Conservation (phyloP, 75 land plant species). For the Cupressus sempervirens region DNA sequence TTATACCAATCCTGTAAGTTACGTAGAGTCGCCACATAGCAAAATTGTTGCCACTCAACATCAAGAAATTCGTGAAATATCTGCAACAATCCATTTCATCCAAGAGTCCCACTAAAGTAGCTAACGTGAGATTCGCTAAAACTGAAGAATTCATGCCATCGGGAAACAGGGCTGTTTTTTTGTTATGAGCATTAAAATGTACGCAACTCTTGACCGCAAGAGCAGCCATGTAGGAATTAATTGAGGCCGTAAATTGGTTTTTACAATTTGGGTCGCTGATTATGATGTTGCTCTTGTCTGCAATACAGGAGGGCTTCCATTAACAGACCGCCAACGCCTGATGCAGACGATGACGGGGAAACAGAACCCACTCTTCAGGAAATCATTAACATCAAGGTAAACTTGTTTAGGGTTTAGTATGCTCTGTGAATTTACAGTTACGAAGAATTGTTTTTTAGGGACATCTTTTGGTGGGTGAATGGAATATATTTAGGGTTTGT, state of each 20-base stretch:
- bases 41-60: too few species aligned
- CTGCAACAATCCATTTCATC: too few species aligned
- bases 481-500: background rate
- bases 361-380: conserved; percentile 70
- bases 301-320: conserved; percentile 65
- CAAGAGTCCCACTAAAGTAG: too few species aligned
- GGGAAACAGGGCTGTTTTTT: too few species aligned
- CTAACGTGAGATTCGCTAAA: too few species aligned
- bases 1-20: too few species aligned
- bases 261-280: background rate
- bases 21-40: too few species aligned
- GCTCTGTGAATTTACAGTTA: background rate
- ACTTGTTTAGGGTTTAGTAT: background rate
- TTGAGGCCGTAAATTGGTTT: background rate
- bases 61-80: too few species aligned
- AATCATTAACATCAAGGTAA: conserved; percentile 80
- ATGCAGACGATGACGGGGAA: conserved; percentile 49
- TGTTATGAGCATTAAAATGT: background rate
- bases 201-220: background rate
- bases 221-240: background rate
- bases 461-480: background rate
- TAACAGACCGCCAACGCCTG: conserved; percentile 85
- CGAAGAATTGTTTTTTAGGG: background rate
- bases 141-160: too few species aligned
- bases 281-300: background rate